A percentile compares a stretch with the other conserved stretches of the same genome.
These are phyloP conservation scores for Thalassiosira mediterranea DNA, from an alignment of 352 stramenopile species.

Conservation along the genomic window DNA sequence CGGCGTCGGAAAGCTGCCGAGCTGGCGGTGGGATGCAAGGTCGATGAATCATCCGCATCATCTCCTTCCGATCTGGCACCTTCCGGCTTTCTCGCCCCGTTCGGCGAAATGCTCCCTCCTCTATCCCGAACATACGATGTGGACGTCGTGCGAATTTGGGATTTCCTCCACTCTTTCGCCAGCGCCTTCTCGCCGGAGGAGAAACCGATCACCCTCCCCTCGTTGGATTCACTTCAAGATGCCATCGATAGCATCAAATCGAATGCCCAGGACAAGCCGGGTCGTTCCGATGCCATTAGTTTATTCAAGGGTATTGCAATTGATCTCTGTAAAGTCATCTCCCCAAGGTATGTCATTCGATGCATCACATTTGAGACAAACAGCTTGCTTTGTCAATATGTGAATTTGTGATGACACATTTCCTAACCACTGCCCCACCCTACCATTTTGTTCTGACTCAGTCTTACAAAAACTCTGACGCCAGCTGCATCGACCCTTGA, in stretches of 20 bases:
- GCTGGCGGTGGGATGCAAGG: slow-evolving; percentile 58
- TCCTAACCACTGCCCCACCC: not conserved
- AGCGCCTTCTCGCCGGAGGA: slow-evolving; percentile 58
- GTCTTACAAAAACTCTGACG: slow-evolving; percentile 57
- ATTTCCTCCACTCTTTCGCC: slow-evolving; percentile 82
- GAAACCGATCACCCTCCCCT: slow-evolving; percentile 52
- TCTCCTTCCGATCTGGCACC: slow-evolving; percentile 11
- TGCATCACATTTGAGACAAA: too few relatives aligned
- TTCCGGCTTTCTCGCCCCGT: slow-evolving; percentile 34
- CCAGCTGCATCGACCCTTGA: slow-evolving; percentile 42
- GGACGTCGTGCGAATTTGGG: slow-evolving; percentile 81
- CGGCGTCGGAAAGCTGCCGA: slow-evolving; percentile 74
- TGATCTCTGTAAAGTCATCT: slow-evolving; percentile 74
- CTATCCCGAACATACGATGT: slow-evolving; percentile 71
- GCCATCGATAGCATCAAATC: slow-evolving; percentile 69
- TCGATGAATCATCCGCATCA: slow-evolving; percentile 32
- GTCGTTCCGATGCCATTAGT: slow-evolving; percentile 47
- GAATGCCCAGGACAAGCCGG: slow-evolving; percentile 28
- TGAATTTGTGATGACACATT: too few relatives aligned
- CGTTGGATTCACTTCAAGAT: slow-evolving; percentile 76
- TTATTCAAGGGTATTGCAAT: slow-evolving; percentile 75
- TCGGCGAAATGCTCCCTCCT: slow-evolving; percentile 57
- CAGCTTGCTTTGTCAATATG: too few relatives aligned
- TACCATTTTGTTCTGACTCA: slow-evolving; percentile 5
- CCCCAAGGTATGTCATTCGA: slow-evolving; percentile 31